Evolutionary conservation across 306 rosid genomes (phyloP), one percentile per base, ranked within the genome.

Genomic region (Cercis canadensis): DNA sequence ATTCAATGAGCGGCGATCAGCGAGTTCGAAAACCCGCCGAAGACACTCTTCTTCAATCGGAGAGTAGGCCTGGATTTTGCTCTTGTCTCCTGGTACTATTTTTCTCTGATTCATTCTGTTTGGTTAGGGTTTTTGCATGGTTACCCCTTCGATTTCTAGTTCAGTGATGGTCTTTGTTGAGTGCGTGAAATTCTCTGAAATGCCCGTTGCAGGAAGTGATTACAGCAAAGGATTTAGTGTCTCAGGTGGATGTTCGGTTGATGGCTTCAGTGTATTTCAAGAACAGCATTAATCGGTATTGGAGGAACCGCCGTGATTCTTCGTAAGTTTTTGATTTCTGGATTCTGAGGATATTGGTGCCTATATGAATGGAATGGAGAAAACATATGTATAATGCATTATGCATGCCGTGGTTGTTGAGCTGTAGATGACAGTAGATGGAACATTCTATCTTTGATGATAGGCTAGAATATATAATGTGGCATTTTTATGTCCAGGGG

Each of bases 251-350:
- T 77, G 88, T 90, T 75, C 92, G 97, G 33, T 74, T 94, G 81
- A 70, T 94, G 97, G 97, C 98, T 37, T 81, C 97, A 0, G 88
- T 94, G 39, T 87, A 81, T 75, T 90, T 94, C 75, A 94, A 94
- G 80, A 94, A 94, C 44, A 84, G 90, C 61, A 65, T 94, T 40
- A 89, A 84, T 69, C 90, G 98, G 15, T 84, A 94, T 72, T 94
- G 98, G 98, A 89, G 98, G 69, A 79, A 65, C 62, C 85, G 88
- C 58, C 95, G 90, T 14, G 87, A 87, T 65, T 88, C 96, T 4
- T 65, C 76, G 92, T 89, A 64, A 80, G 86, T 21, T 13, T 40
- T 57, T 37, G 12, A 19, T 53, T 41, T 49, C 43, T 47, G 13
- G 18, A 6, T 67, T 1, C 43, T 33, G 62, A 39, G 56, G 39